Conservation (phyloP, 306 rosid genomes). For the Corylus avellana region DNA sequence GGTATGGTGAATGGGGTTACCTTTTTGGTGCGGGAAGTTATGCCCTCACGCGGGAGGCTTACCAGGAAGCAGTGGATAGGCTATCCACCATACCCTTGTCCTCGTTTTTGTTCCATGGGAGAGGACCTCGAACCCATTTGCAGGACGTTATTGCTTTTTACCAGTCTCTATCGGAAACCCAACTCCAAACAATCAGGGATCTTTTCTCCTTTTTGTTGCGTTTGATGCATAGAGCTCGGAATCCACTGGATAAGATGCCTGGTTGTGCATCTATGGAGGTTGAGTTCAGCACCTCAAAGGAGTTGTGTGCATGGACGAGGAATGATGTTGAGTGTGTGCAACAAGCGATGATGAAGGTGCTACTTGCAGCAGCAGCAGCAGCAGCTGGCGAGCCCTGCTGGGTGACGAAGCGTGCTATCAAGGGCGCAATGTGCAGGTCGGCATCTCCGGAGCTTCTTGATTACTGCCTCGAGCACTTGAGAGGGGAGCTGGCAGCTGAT, state of each 20-base stretch:
- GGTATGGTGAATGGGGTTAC: constrained; percentile 85
- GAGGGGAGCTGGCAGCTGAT: constrained; percentile 47
- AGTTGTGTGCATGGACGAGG: constrained; percentile 50
- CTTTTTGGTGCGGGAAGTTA: constrained; percentile 71
- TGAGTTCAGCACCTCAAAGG: constrained; percentile 23
- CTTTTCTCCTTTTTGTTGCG: constrained; percentile 51
- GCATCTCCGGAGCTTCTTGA: constrained; percentile 64
- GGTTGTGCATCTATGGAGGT: constrained; percentile 15
- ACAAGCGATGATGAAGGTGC: constrained; percentile 52
- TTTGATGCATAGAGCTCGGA: constrained; percentile 25
- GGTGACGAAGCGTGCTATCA: constrained; percentile 59
- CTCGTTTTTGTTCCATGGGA: constrained; percentile 43
- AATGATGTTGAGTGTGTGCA: constrained; percentile 59
- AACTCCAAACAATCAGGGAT: constrained; percentile 54
- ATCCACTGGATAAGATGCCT: constrained; percentile 10
- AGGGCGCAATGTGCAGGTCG: constrained; percentile 48
- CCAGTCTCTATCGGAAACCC: constrained; percentile 48
- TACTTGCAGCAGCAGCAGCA: constrained; percentile 42
- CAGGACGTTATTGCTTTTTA: constrained; percentile 57
- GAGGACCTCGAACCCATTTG: constrained; percentile 42
- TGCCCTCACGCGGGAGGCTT: constrained; percentile 60
- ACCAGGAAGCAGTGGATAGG: constrained; percentile 50
- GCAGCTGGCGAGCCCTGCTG: constrained; percentile 37
- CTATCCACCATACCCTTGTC: constrained; percentile 44
- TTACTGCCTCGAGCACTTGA: constrained; percentile 56